phyloP scores from a whole-genome alignment of 2,329 filamentous ascomycete species.

The Hirsutella thompsonii region DNA sequence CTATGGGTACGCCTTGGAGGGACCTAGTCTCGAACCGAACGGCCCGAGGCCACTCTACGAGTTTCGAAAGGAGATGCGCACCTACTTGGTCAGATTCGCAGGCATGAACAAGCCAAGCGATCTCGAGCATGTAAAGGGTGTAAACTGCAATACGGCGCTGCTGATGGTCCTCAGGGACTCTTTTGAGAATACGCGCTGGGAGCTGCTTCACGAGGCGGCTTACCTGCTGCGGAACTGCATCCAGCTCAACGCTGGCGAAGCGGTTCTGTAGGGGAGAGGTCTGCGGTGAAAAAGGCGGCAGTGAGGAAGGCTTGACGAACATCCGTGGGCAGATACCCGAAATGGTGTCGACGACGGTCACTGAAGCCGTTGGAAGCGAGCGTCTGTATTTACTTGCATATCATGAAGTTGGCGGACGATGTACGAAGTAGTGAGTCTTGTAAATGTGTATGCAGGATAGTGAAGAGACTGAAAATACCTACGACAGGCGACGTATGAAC shows the following conservation, averaged over 20 bases:
- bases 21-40: conserved; percentile 45
- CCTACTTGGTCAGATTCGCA: conserved; percentile 62
- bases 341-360: no score
- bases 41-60: conserved; percentile 47
- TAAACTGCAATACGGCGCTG: conserved; percentile 74
- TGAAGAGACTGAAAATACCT: no score
- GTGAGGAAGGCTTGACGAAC: no score
- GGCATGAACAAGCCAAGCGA: conserved; percentile 64
- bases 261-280: conserved; percentile 10
- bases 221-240: conserved; percentile 73
- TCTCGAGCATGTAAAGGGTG: conserved; percentile 56
- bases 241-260: conserved; percentile 19
- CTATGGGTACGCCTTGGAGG: conserved; percentile 85
- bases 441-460: no score
- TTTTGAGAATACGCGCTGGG: conserved; percentile 78
- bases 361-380: no score
- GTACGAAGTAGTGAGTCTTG: no score
- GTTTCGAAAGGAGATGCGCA: conserved; percentile 64
- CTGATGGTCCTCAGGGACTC: conserved; percentile 70
- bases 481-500: no score
- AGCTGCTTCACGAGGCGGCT: conserved; percentile 78
- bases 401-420: no score
- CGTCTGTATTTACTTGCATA: no score
- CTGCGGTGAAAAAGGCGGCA: no score
- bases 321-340: no score